These are phyloP conservation scores for Capsicum pubescens DNA, from an alignment of 257 asterid genomes.

Conservation along the genomic window DNA sequence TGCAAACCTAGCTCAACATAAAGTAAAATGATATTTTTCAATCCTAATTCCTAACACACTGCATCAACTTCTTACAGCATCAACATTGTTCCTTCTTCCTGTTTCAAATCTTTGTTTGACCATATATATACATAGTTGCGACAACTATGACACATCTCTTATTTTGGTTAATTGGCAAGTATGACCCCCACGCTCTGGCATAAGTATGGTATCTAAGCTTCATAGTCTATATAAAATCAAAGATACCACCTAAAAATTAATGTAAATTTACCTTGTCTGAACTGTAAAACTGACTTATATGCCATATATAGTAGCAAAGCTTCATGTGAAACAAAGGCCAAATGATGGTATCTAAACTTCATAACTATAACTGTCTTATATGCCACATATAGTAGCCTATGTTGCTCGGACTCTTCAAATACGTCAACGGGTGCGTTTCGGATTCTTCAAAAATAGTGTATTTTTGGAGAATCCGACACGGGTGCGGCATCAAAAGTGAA, in stretches of 20 bases:
- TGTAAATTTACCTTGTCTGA: background rate
- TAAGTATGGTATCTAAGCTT: constrained; percentile 6
- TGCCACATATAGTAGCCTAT: too few relatives aligned
- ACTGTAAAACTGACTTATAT: background rate
- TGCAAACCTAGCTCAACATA: constrained; percentile 17
- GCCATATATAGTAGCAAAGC: background rate
- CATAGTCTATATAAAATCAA: background rate
- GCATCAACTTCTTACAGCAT: constrained; percentile 16
- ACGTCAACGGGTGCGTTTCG: too few relatives aligned
- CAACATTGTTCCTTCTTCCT: background rate
- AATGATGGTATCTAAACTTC: background rate
- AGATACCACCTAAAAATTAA: background rate
- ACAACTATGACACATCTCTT: background rate
- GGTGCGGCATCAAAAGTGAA: too few relatives aligned
- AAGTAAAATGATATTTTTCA: constrained; percentile 15
- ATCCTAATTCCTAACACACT: constrained; percentile 18
- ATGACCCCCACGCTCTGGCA: background rate
- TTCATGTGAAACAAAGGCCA: constrained; percentile 12
- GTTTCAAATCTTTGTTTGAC: constrained; percentile 16
- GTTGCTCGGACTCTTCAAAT: too few relatives aligned
- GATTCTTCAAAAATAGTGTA: too few relatives aligned
- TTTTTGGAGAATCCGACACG: too few relatives aligned
- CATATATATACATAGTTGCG: background rate
- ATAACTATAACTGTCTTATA: too few relatives aligned
- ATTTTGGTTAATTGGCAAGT: background rate